These are phyloP conservation scores for Tubosaeta sp. DNA, from an alignment of 768 basidiomycete species.

Conservation along the genomic window DNA sequence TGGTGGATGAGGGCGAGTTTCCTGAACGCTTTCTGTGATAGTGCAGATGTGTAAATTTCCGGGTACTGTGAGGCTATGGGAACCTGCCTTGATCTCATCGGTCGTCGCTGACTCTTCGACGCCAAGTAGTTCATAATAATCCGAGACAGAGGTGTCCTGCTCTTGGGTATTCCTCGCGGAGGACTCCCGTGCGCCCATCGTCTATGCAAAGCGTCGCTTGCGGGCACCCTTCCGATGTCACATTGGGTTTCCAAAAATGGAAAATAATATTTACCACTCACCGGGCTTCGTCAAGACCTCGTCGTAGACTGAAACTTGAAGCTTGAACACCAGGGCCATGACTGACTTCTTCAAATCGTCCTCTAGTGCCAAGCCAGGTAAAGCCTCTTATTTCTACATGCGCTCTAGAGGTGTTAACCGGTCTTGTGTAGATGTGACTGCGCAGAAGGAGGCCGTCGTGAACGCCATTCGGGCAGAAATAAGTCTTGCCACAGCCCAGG, in stretches of 20 bases:
- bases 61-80: neutral
- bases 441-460: slow-evolving; percentile 49
- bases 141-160: slow-evolving; percentile 33
- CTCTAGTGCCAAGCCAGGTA: slow-evolving; percentile 28
- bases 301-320: no score
- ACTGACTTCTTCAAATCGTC: slow-evolving; percentile 50
- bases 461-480: slow-evolving; percentile 64
- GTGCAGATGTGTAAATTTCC: slow-evolving; percentile 2
- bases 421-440: slow-evolving; percentile 29
- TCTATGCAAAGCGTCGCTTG: neutral
- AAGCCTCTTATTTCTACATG: neutral
- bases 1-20: slow-evolving; percentile 81
- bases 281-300: no score
- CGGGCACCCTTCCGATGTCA: no score
- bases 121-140: slow-evolving; percentile 82
- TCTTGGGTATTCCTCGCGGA: slow-evolving; percentile 34
- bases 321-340: slow-evolving; percentile 31
- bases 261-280: neutral
- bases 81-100: slow-evolving; percentile 82
- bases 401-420: neutral
- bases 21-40: slow-evolving; percentile 70
- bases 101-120: slow-evolving; percentile 77
- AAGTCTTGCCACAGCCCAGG: slow-evolving; percentile 70
- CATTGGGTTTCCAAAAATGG: slow-evolving; percentile 16
- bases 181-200: slow-evolving; percentile 72